These are phyloP conservation scores for Marasmius sp. DNA, from an alignment of 1,284 basidiomycete species.

Conservation along the genomic window DNA sequence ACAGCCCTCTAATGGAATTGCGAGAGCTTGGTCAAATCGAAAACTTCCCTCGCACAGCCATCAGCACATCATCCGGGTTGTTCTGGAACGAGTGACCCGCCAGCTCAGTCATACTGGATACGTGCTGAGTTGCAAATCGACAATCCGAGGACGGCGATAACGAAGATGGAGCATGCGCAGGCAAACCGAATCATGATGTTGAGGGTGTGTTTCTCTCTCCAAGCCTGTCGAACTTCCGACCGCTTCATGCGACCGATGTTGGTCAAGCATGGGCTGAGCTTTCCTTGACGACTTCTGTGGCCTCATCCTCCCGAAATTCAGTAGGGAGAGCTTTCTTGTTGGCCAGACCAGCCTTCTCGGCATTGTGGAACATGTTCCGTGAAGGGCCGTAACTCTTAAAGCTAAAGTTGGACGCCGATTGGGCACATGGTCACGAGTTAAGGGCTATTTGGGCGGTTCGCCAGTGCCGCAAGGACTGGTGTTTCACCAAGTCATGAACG, in stretches of 20 bases:
- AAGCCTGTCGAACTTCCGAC: slow-evolving; percentile 90
- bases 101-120: slow-evolving; percentile 82
- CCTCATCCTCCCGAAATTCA: slow-evolving; percentile 82
- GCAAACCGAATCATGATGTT: slow-evolving; percentile 97
- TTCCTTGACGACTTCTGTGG: slow-evolving; percentile 84
- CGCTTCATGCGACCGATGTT: slow-evolving; percentile 91
- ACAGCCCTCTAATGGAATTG: slow-evolving; percentile 70
- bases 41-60: slow-evolving; percentile 89
- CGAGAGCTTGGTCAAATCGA: slow-evolving; percentile 69
- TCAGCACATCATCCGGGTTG: slow-evolving; percentile 78
- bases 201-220: no score
- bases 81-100: no score
- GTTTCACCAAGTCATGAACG: no score
- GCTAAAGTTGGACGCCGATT: slow-evolving; percentile 76
- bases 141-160: slow-evolving; percentile 87
- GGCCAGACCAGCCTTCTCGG: slow-evolving; percentile 69
- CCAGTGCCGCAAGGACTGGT: no score
- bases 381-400: slow-evolving; percentile 93
- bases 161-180: slow-evolving; percentile 86
- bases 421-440: no score
- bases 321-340: slow-evolving; percentile 80
- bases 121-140: slow-evolving; percentile 94
- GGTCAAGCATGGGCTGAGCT: slow-evolving; percentile 66
- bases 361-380: no score
- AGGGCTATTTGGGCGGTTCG: no score